phyloP scores from a whole-genome alignment of 2,329 filamentous ascomycete species.

The Hypoxylon sp. region DNA sequence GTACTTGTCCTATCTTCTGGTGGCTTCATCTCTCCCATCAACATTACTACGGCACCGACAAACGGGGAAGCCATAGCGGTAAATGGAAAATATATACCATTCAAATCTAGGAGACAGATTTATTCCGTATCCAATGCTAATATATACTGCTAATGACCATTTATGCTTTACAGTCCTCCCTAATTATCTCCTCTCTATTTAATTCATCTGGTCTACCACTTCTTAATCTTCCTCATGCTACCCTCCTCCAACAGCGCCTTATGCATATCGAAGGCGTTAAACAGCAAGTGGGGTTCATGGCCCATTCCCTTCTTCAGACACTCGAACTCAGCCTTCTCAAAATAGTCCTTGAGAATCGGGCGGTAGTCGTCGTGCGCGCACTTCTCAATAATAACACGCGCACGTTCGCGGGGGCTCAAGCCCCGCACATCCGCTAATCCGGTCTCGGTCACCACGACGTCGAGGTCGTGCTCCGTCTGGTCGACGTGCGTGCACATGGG shows the following conservation, averaged over 20 bases:
- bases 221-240: conserved; percentile 85
- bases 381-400: conserved; percentile 87
- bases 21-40: no score
- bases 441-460: conserved; percentile 83
- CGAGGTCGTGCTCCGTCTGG: conserved; percentile 93
- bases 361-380: conserved; percentile 88
- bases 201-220: conserved; percentile 63
- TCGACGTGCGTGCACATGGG: conserved; percentile 94
- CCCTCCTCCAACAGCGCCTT: conserved; percentile 85
- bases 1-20: no score
- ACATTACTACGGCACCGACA: background rate
- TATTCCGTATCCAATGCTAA: background rate
- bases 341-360: conserved; percentile 85
- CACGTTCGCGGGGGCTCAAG: conserved; percentile 82
- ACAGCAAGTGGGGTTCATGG: conserved; percentile 90
- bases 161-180: background rate
- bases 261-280: conserved; percentile 91
- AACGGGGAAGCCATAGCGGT: background rate
- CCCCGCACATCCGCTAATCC: conserved; percentile 90
- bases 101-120: background rate
- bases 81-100: conserved; percentile 12
- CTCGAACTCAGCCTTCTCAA: conserved; percentile 88
- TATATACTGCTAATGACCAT: conserved; percentile 8
- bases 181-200: background rate
- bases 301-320: conserved; percentile 89